Conservation (phyloP, 2,329 filamentous ascomycete genomes). For the Neopestalotiopsis rosae region DNA sequence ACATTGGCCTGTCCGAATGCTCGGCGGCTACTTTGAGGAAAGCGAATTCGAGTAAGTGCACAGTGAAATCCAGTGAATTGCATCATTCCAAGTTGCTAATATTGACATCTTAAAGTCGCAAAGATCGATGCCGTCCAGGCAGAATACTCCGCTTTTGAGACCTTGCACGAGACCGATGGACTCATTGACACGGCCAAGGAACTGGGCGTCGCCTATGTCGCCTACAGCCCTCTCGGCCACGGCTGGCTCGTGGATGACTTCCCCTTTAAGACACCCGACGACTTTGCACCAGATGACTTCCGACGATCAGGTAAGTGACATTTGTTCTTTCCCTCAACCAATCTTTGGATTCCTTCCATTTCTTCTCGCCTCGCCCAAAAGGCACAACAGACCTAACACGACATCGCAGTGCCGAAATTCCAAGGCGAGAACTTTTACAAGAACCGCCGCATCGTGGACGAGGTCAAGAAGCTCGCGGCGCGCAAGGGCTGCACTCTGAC, state of each 20-base stretch:
- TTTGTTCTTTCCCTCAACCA: conserved; percentile 18
- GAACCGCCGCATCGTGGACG: conserved; percentile 45
- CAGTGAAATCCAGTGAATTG: background rate
- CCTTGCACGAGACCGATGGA: conserved; percentile 26
- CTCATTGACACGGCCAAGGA: conserved; percentile 19
- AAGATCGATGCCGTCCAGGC: conserved; percentile 52
- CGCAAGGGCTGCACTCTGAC: conserved; percentile 38
- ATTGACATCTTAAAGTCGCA: conserved; percentile 39
- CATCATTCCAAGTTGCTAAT: background rate
- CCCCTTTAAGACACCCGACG: conserved; percentile 45
- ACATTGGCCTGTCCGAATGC: conserved; percentile 53
- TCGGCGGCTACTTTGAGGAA: conserved; percentile 49
- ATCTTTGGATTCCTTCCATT: too few species aligned
- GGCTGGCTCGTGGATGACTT: conserved; percentile 53
- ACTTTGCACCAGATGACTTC: conserved; percentile 49
- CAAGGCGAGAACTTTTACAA: conserved; percentile 52
- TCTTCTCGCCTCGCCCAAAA: too few species aligned
- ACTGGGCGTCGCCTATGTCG: conserved; percentile 45
- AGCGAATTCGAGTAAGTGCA: conserved; percentile 45
- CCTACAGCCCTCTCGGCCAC: conserved; percentile 52
- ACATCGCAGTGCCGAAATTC: conserved; percentile 34
- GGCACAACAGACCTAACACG: too few species aligned
- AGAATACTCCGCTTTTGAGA: conserved; percentile 44
- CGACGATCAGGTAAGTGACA: conserved; percentile 39
- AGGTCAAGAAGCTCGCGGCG: conserved; percentile 45